Evolutionary conservation across 345 rosid genomes (phyloP).

Genomic region (Hypericum perforatum): DNA sequence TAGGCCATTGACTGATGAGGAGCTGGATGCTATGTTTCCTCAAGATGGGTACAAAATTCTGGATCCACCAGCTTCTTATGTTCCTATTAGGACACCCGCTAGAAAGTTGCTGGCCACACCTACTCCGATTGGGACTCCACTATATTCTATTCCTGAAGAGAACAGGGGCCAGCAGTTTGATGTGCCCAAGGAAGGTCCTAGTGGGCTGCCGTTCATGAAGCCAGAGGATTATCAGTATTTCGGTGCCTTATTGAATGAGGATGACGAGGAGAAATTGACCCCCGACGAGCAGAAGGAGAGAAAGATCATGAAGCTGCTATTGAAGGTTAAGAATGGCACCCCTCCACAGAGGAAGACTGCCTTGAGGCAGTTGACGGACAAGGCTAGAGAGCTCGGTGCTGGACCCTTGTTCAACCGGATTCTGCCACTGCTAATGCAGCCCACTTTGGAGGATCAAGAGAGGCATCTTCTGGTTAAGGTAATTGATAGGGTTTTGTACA

Average conservation of each 20-base stretch:
- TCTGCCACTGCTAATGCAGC: slow-evolving; percentile 95
- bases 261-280: slow-evolving; percentile 77
- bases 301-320: slow-evolving; percentile 87
- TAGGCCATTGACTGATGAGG: slow-evolving; percentile 90
- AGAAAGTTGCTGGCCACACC: slow-evolving; percentile 82
- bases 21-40: slow-evolving; percentile 93
- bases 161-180: slow-evolving; percentile 94
- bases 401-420: slow-evolving; percentile 86
- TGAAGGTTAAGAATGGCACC: slow-evolving; percentile 97
- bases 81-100: slow-evolving; percentile 90
- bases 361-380: slow-evolving; percentile 88
- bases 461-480: slow-evolving; percentile 98
- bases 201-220: slow-evolving; percentile 90
- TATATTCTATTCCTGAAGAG: slow-evolving; percentile 79
- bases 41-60: slow-evolving; percentile 82
- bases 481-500: slow-evolving; percentile 85
- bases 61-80: slow-evolving; percentile 93
- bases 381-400: slow-evolving; percentile 97
- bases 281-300: slow-evolving; percentile 97
- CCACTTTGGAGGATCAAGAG: slow-evolving; percentile 95
- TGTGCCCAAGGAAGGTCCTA: slow-evolving; percentile 83
- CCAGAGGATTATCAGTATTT: slow-evolving; percentile 97
- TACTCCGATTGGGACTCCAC: slow-evolving; percentile 86
- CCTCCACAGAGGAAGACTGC: slow-evolving; percentile 99
- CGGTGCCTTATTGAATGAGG: slow-evolving; percentile 80